A percentile compares a stretch with the other conserved stretches of the same genome.
phyloP scores from a whole-genome alignment of 192 early-diverging fungal species.

The Funneliformis geosporum region DNA sequence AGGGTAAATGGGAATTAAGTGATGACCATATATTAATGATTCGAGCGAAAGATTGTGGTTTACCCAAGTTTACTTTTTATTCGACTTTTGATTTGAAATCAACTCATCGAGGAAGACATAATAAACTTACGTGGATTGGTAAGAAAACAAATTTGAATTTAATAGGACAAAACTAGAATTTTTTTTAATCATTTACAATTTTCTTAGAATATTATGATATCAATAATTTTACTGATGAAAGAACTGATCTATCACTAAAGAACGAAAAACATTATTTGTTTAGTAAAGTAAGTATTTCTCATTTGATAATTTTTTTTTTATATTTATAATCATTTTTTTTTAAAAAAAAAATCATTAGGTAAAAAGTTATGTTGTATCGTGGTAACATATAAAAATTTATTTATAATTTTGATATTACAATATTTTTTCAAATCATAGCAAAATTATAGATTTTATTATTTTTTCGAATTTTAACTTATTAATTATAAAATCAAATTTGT shows the following conservation, averaged over 20 bases:
- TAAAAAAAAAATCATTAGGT: slow-evolving; percentile 4
- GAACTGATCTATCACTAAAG: neutral
- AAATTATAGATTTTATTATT: too few species aligned
- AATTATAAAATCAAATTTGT: too few species aligned
- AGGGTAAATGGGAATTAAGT: slow-evolving; percentile 33
- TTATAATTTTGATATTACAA: too few species aligned
- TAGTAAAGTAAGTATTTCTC: slow-evolving; percentile 7
- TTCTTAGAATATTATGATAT: slow-evolving; percentile 14
- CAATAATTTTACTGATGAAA: slow-evolving; percentile 20
- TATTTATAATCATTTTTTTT: neutral
- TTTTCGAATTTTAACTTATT: too few species aligned
- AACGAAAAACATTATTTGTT: slow-evolving; percentile 27
- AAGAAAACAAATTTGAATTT: neutral
- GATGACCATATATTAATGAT: slow-evolving; percentile 32
- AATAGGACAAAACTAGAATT: neutral
- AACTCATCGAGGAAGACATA: slow-evolving; percentile 41
- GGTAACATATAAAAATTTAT: neutral
- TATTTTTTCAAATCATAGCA: too few species aligned
- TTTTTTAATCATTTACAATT: neutral
- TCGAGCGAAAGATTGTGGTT: slow-evolving; percentile 24
- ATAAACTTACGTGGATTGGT: slow-evolving; percentile 40
- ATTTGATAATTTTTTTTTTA: neutral
- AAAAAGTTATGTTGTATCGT: neutral
- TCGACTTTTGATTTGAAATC: slow-evolving; percentile 36
- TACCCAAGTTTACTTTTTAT: slow-evolving; percentile 32